These are phyloP conservation scores for Paraglomus brasilianum DNA, from an alignment of 192 early-diverging fungal genomes.

Conservation along the genomic window DNA sequence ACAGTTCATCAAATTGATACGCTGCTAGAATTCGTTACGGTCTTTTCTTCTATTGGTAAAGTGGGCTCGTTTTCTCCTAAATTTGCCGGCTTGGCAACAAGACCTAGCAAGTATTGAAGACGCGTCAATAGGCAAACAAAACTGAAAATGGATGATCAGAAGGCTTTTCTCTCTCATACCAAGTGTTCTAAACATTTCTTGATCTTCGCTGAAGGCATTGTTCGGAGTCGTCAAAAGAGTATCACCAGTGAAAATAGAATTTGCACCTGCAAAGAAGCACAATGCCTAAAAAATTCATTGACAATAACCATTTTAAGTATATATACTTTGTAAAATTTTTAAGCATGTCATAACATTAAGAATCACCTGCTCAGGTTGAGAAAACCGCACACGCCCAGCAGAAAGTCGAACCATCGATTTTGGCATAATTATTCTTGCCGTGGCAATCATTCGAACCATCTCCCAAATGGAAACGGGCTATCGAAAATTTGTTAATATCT, in stretches of 20 bases:
- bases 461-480: conserved; percentile 78
- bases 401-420: conserved; percentile 74
- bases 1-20: no score
- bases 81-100: conserved; percentile 48
- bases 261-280: conserved; percentile 83
- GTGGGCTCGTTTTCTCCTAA: conserved; percentile 18
- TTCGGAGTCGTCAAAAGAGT: conserved; percentile 79
- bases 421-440: conserved; percentile 80
- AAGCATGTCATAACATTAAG: not conserved
- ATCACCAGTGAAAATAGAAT: conserved; percentile 84
- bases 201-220: conserved; percentile 68
- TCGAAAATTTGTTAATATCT: not conserved
- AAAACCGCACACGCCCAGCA: conserved; percentile 73
- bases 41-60: no score
- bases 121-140: not conserved
- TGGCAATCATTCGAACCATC: conserved; percentile 83
- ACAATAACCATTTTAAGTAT: not conserved
- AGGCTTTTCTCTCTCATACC: conserved; percentile 29
- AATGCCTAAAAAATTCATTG: conserved; percentile 41
- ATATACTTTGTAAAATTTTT: not conserved
- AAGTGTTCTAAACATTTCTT: conserved; percentile 71
- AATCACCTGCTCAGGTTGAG: conserved; percentile 57
- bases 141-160: not conserved
- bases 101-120: conserved; percentile 26
- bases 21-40: no score